These are phyloP conservation scores for Rhizopus sp. DNA, from an alignment of 371 early-diverging fungal species.

Conservation along the genomic window DNA sequence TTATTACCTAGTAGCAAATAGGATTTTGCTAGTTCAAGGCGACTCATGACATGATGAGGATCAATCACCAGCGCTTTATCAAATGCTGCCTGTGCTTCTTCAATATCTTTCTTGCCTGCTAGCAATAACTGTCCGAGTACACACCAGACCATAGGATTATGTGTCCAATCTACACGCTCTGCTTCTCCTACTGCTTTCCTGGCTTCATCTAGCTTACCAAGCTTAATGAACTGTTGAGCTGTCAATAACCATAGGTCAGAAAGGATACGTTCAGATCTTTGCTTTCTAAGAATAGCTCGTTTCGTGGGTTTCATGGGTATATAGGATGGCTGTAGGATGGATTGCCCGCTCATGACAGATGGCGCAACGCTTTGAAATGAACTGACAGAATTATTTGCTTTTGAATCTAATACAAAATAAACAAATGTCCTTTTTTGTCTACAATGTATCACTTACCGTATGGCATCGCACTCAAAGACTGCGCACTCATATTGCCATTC, in stretches of 20 bases:
- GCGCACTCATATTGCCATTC: constrained; percentile 13
- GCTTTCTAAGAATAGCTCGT: constrained; percentile 22
- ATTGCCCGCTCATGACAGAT: constrained; percentile 26
- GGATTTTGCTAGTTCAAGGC: constrained; percentile 49
- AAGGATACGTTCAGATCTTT: constrained; percentile 29
- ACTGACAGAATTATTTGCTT: constrained; percentile 19
- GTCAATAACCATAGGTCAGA: constrained; percentile 64
- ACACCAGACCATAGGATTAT: constrained; percentile 62
- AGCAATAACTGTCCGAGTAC: constrained; percentile 54
- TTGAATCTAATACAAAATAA: constrained; percentile 11
- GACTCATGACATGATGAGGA: constrained; percentile 45
- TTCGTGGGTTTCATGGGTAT: constrained; percentile 29
- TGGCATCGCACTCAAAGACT: constrained; percentile 13
- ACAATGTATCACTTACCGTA: constrained; percentile 14
- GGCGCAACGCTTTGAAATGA: constrained; percentile 33
- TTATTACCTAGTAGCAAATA: constrained; percentile 41
- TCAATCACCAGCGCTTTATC: constrained; percentile 56
- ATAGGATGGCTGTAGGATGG: constrained; percentile 25
- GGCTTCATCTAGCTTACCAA: constrained; percentile 64
- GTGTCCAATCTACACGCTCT: constrained; percentile 56
- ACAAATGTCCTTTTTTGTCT: neutral
- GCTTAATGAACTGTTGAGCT: constrained; percentile 58
- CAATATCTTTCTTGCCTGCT: constrained; percentile 37
- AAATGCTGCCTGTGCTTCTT: constrained; percentile 53
- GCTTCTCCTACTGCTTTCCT: constrained; percentile 69